Base-by-base conservation (phyloP, 2,329 filamentous ascomycete species). In the Botrytis cinerea region DNA sequence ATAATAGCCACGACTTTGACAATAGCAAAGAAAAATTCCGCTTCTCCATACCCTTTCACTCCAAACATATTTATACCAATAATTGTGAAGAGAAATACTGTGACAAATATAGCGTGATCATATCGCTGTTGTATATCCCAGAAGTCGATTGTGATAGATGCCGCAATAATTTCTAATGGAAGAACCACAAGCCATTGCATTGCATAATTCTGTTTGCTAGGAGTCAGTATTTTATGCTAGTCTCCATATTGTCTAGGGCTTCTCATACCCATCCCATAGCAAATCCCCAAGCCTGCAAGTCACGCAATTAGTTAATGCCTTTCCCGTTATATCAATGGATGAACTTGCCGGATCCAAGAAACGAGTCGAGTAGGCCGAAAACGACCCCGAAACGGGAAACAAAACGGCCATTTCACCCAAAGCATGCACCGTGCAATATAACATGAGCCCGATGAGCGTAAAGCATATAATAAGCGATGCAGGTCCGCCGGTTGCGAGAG, bases 371-470 rank as follows among this genome's bases (percentile, higher is more conserved):
- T 95, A 98, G 12, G 94, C 91, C 0, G 94, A 93, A 81, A 98
- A 98, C 4, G 94, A 97, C 73, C 95, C 95, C 35, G 95, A 93
- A 38, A 98, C 92, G 5, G 95, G 95, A 78, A 95, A 98, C 20
- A 94, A 84, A 28, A 98, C 94, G 25, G 95, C 93, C 82, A 98
- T 89, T 83, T 98, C 95, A 75, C 95, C 95, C 40, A 98, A 86
- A 0, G 94, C 94, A 80, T 98, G 95, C 46, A 97, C 92, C 2
- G 94, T 97, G 81, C 92, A 96, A 83, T 94, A 98, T 76, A 98
- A 83, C 94, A 98, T 97, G 79, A 89, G 83, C 57, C 94, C 94
- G 75, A 97, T 91, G 75, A 97, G 87, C 74, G 84, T 82, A 80
- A 94, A 97, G n/a, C 92, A 92, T 64, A 97, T 87, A 38, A 97